Evolutionary conservation across 495 filamentous ascomycete species (phyloP).

Genomic region (Hamigera avellanea): DNA sequence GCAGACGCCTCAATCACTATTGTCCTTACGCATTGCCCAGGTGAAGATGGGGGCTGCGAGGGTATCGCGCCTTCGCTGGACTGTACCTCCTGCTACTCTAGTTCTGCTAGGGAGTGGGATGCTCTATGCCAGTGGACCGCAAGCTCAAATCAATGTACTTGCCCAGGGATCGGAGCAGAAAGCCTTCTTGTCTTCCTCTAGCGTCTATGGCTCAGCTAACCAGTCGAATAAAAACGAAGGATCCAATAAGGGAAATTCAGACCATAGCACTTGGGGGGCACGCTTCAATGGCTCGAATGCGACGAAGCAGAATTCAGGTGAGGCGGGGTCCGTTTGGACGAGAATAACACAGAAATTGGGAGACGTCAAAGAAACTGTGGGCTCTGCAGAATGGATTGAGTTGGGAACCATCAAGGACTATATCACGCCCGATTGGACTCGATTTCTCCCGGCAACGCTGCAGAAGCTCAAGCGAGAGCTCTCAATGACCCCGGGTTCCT

Average conservation of each 20-base stretch:
- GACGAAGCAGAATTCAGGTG: conserved; percentile 2
- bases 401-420: conserved; percentile 53
- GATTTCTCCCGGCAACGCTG: conserved; percentile 60
- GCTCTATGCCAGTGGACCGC: conserved; percentile 16
- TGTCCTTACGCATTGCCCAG: conserved; percentile 33
- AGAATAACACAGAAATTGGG: conserved; percentile 48
- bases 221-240: too few species aligned
- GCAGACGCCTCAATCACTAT: conserved; percentile 44
- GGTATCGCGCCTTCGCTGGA: conserved; percentile 24
- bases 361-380: conserved; percentile 36
- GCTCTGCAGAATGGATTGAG: conserved; percentile 45
- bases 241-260: too few species aligned
- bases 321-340: conserved; percentile 44
- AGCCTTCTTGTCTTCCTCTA: conserved; percentile 14
- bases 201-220: background rate
- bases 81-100: conserved; percentile 26
- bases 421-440: conserved; percentile 74
- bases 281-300: background rate
- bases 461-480: conserved; percentile 82
- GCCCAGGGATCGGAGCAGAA: conserved; percentile 9
- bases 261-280: too few species aligned
- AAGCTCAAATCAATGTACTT: conserved; percentile 12
- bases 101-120: conserved; percentile 15
- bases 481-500: conserved; percentile 70
- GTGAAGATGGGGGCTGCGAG: conserved; percentile 21